Evolutionary conservation across 1,284 basidiomycete species (phyloP).

Genomic region (Pisolithus thermaeus): DNA sequence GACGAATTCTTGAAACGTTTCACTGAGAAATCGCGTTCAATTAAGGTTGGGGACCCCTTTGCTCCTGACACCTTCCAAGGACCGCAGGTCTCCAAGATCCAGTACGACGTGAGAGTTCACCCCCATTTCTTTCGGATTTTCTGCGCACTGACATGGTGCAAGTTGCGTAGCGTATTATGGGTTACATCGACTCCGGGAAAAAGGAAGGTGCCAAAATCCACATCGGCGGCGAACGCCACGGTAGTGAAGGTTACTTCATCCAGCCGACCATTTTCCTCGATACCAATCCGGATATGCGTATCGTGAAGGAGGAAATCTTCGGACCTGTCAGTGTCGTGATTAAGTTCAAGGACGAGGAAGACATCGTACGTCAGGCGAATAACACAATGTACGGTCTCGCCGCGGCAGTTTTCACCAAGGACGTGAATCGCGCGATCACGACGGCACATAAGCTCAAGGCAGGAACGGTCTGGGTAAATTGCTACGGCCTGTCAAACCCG

Average conservation of each 20-base stretch:
- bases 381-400: too few relatives aligned
- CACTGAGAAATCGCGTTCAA: too few relatives aligned
- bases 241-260: conserved; percentile 72
- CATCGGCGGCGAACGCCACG: conserved; percentile 71
- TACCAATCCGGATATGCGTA: conserved; percentile 74
- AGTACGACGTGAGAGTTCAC: conserved; percentile 51
- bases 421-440: too few relatives aligned
- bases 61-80: conserved; percentile 46
- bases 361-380: too few relatives aligned
- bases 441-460: conserved; percentile 62
- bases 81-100: conserved; percentile 77
- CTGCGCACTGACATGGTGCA: conserved; percentile 25
- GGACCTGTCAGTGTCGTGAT: too few relatives aligned
- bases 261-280: conserved; percentile 84
- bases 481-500: conserved; percentile 55
- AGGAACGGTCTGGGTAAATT: conserved; percentile 83
- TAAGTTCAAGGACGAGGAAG: too few relatives aligned
- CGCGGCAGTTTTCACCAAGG: too few relatives aligned
- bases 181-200: conserved; percentile 84
- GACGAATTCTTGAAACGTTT: too few relatives aligned
- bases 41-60: too few relatives aligned
- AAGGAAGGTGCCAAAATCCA: conserved; percentile 77
- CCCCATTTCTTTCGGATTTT: conserved; percentile 19
- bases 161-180: conserved; percentile 64
- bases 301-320: conserved; percentile 81